Conservation (phyloP, 1,139 yeast species). For the Candida frijolesensis region DNA sequence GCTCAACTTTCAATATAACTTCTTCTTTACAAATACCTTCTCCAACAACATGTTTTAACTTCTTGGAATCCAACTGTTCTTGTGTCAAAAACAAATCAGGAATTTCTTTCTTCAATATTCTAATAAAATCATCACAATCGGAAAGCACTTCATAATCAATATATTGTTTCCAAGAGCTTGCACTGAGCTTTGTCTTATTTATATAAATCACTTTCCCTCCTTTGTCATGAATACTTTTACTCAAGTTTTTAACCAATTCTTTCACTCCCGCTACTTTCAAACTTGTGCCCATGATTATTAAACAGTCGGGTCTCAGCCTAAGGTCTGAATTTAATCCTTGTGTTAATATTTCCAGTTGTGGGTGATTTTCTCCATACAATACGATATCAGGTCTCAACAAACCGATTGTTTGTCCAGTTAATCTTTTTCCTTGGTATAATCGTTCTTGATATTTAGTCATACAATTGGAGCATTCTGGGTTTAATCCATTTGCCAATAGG, state of each 20-base stretch:
- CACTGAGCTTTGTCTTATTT: conserved; percentile 54
- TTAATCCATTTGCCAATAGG: conserved; percentile 50
- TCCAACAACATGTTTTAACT: conserved; percentile 26
- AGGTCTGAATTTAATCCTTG: conserved; percentile 59
- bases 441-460: conserved; percentile 53
- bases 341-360: conserved; percentile 67
- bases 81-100: conserved; percentile 64
- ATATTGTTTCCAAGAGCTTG: conserved; percentile 53
- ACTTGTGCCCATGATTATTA: conserved; percentile 76
- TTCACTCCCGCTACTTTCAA: conserved; percentile 74
- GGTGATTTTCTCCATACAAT: conserved; percentile 79
- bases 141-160: conserved; percentile 74
- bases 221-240: conserved; percentile 58
- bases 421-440: conserved; percentile 60
- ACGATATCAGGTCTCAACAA: conserved; percentile 73
- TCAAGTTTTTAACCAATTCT: conserved; percentile 60
- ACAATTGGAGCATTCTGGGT: conserved; percentile 70
- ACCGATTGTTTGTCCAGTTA: conserved; percentile 56
- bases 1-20: conserved; percentile 4
- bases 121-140: conserved; percentile 84
- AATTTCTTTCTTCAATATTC: conserved; percentile 47
- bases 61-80: conserved; percentile 50
- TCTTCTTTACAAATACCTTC: conserved; percentile 13
- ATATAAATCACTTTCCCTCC: conserved; percentile 66
- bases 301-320: conserved; percentile 58